phyloP scores from a whole-genome alignment of 257 asterid species.

The Solanum etuberosum region DNA sequence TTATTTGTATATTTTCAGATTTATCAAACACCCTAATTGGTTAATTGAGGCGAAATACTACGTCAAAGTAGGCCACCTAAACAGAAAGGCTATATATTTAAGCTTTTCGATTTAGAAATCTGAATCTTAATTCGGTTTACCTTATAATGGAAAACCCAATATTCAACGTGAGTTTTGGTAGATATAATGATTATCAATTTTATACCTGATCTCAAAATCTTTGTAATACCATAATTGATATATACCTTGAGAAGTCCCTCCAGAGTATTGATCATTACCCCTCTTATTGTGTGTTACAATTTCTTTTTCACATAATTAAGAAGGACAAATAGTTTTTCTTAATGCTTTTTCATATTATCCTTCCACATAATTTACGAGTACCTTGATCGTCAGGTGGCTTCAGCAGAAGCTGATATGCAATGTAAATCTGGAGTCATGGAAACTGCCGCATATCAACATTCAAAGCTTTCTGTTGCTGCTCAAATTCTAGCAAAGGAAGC shows the following conservation, averaged over 20 bases:
- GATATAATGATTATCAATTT: not conserved
- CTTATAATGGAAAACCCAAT: not conserved
- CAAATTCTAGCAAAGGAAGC: slow-evolving; percentile 84
- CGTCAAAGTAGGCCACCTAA: not conserved
- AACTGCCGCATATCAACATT: slow-evolving; percentile 25
- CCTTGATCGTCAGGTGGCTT: slow-evolving; percentile 32
- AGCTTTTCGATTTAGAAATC: not conserved
- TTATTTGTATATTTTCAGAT: not conserved
- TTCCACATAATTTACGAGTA: not conserved
- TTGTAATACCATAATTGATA: not conserved
- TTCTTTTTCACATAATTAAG: not conserved
- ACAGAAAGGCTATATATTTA: not conserved
- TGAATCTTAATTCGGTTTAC: not conserved
- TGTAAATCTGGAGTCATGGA: slow-evolving; percentile 27
- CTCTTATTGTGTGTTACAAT: not conserved
- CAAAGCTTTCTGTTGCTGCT: slow-evolving; percentile 28
- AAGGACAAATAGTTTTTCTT: not conserved
- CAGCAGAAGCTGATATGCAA: slow-evolving; percentile 30
- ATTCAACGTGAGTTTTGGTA: not conserved
- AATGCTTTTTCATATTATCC: not conserved
- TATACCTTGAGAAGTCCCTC: not conserved
- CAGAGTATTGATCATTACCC: not conserved
- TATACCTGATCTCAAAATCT: not conserved
- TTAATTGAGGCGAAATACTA: not conserved
- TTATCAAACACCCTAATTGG: not conserved